phyloP scores from a whole-genome alignment of 106 monocot genomes.

The Allium fistulosum region DNA sequence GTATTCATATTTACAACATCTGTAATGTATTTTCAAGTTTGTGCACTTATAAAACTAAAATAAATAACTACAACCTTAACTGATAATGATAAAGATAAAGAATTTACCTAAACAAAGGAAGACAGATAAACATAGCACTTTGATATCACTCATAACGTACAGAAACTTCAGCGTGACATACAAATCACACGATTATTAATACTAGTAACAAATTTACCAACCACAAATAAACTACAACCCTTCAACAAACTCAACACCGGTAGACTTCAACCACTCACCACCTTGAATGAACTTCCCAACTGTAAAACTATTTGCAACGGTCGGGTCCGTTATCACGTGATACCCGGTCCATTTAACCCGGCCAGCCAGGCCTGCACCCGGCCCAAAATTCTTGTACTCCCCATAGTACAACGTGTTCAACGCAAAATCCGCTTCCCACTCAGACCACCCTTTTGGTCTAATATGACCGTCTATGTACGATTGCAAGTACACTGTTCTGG shows the following conservation, averaged over 20 bases:
- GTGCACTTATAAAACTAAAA: too few species aligned
- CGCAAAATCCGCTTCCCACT: slow-evolving; percentile 54
- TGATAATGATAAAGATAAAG: too few species aligned
- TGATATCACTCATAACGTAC: too few species aligned
- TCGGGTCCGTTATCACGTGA: slow-evolving; percentile 11
- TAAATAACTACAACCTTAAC: too few species aligned
- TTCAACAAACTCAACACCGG: slow-evolving; percentile 53
- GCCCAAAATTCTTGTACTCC: slow-evolving; percentile 64
- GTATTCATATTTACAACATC: too few species aligned
- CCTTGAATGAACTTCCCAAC: slow-evolving; percentile 69
- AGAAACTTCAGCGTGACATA: too few species aligned
- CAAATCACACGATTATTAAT: too few species aligned
- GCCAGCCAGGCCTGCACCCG: slow-evolving; percentile 27
- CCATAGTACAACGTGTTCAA: slow-evolving; percentile 55
- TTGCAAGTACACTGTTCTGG: slow-evolving; percentile 60
- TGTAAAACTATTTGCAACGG: slow-evolving; percentile 36
- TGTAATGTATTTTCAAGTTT: too few species aligned
- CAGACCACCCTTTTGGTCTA: slow-evolving; percentile 51
- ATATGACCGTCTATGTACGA: slow-evolving; percentile 31
- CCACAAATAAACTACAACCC: slow-evolving; percentile 13
- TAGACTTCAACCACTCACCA: slow-evolving; percentile 55
- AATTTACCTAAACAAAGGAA: too few species aligned
- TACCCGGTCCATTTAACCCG: slow-evolving; percentile 67
- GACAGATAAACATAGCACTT: too few species aligned
- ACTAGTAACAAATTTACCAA: too few species aligned